Base-by-base conservation (phyloP, 345 rosid genomes). In the Euphorbia pulcherrima region DNA sequence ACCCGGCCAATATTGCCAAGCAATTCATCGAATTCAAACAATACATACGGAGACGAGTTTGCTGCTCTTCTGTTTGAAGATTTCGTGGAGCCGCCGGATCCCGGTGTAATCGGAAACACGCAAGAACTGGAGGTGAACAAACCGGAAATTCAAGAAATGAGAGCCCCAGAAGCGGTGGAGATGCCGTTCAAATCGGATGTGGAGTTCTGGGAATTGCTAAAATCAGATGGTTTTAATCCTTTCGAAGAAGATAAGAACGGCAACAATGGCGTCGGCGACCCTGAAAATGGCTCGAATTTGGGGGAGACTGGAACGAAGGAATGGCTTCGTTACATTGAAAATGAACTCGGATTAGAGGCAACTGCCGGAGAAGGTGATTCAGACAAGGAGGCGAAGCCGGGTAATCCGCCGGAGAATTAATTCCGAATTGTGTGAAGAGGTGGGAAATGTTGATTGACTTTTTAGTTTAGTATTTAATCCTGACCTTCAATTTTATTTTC, bases 131-230 rank as follows among this genome's bases (percentile, higher is more conserved):
- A 92, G 57, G 96, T 90, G 55, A 86, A 84, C 74, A 84, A 89
- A 62, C 90, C 94, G 0, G 80, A 82, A 8, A 60, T 71, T 2
- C 18, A 59, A 0, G 37, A 68, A 5, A 72, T 74, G 35, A 23
- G 44, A 12, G 57, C 29, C 12, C 4, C 10, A 39, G 54, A 18
- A 2, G 50, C 1, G 14, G 9, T 66, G 1, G 77, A 83, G 6
- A 84, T 86, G 62, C 88, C 90, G 1, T 82, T 83, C 10, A 92
- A 83, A 67, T 65, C 78, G 2, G 92, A 86, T 77, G 54, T 61
- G 7, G 92, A 92, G 40, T 85, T 90, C 35, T 92, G 98, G 97
- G 71, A 81, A 69, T 81, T 79, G 87, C 61, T 90, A n/a, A n/a
- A n/a, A n/a, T n/a, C n/a, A 6, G 95, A 88, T 61, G 67, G 64